Evolutionary conservation across 2,329 filamentous ascomycete species (phyloP).

Genomic region (Fusarium poae): DNA sequence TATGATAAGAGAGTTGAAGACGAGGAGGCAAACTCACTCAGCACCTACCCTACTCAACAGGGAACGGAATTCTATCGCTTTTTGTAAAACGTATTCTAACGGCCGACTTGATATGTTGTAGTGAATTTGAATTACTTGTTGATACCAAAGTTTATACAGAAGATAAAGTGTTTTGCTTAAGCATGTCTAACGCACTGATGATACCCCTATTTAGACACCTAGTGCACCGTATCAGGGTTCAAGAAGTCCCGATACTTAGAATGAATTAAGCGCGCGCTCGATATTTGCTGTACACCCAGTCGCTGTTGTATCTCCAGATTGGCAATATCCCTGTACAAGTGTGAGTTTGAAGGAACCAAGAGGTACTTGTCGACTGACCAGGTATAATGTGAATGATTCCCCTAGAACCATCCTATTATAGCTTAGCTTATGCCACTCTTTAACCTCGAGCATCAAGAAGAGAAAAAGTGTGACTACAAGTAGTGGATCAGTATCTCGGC

Average conservation of each 20-base stretch:
- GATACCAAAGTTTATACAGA: not conserved
- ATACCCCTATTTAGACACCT: not conserved
- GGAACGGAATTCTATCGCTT: not conserved
- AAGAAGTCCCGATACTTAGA: not conserved
- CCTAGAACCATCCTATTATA: not conserved
- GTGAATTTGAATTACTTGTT: not conserved
- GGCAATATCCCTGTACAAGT: not conserved
- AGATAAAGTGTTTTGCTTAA: not conserved
- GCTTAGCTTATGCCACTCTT: not conserved
- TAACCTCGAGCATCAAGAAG: not conserved
- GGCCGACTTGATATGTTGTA: not conserved
- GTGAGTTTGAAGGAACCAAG: not conserved
- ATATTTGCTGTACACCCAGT: not conserved
- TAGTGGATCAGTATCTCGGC: conserved; percentile 11
- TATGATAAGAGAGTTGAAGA: not conserved
- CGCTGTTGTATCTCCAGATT: too few species aligned
- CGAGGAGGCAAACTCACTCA: not conserved
- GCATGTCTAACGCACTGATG: too few species aligned
- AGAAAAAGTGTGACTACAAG: not conserved
- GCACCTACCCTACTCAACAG: not conserved
- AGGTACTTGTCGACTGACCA: not conserved
- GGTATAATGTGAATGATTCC: not conserved
- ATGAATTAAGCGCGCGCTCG: not conserved
- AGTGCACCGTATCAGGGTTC: not conserved
- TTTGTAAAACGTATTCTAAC: not conserved